phyloP scores from a whole-genome alignment of 2,329 filamentous ascomycete species.

The Gnomoniopsis smithogilvyi region DNA sequence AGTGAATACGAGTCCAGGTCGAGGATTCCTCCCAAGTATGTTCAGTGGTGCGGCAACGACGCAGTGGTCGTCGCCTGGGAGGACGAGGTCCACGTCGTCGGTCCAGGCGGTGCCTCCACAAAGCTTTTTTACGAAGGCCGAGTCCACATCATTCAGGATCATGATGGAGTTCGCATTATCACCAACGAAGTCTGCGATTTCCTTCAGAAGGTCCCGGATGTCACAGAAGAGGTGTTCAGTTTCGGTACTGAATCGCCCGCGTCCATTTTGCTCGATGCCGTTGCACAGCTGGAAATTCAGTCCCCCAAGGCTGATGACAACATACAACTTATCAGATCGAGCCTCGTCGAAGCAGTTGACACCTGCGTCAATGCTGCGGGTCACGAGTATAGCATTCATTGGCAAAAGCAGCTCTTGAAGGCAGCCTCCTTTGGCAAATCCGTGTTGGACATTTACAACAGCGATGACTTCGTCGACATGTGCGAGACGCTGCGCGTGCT shows the following conservation, averaged over 20 bases:
- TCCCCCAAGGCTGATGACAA: slow-evolving; percentile 98
- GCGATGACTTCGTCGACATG: slow-evolving; percentile 98
- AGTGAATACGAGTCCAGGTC: slow-evolving; percentile 90
- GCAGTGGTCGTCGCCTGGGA: slow-evolving; percentile 94
- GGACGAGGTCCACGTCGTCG: slow-evolving; percentile 92
- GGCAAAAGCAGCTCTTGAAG: slow-evolving; percentile 95
- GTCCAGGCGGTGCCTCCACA: slow-evolving; percentile 71
- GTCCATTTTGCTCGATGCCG: slow-evolving; percentile 89
- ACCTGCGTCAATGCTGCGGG: slow-evolving; percentile 91
- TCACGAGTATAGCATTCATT: slow-evolving; percentile 83
- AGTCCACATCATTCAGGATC: slow-evolving; percentile 78
- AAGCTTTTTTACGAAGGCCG: slow-evolving; percentile 88
- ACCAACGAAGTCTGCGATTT: slow-evolving; percentile 97
- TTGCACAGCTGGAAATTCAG: slow-evolving; percentile 85
- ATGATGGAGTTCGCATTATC: slow-evolving; percentile 84
- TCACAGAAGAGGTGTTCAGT: slow-evolving; percentile 85
- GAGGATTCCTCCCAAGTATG: slow-evolving; percentile 77
- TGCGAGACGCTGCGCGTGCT: slow-evolving; percentile 90
- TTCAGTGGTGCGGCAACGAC: slow-evolving; percentile 97
- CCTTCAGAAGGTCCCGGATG: slow-evolving; percentile 85
- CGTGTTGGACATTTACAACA: slow-evolving; percentile 94
- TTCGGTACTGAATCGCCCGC: slow-evolving; percentile 85
- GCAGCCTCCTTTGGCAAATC: slow-evolving; percentile 98
- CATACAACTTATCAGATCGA: slow-evolving; percentile 87
- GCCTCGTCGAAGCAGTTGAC: slow-evolving; percentile 88